Evolutionary conservation across 345 rosid genomes (phyloP), one percentile per base, ranked within the genome.

Genomic region (Lepidium aucheri): DNA sequence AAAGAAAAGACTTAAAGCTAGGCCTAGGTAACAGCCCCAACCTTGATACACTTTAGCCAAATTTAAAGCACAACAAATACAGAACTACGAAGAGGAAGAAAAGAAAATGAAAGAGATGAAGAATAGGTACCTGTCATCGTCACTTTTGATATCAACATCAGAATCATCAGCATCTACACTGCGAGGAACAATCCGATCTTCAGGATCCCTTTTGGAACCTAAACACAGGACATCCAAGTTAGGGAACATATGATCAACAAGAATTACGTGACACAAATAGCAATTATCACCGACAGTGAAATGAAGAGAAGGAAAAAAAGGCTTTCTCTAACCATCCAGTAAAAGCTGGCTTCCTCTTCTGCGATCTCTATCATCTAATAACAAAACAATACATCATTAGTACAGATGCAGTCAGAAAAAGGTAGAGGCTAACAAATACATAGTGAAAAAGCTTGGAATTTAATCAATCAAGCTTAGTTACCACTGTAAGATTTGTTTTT

Each of bases 151-250:
- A 52, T 91, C 96, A 56, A 82, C 83, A 76, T 89, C 98, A 77
- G 98, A 91, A 76, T 91, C 98, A 87, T 91, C 96, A 69, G 99
- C 99, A 84, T 94, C 97, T 35, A 84, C 77, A 69, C 79, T 87
- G 50, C 91, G 95, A 24, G 93, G 97, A 51, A 84, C 50, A 53
- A 84, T 82, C 43, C 99, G 89, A 24, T 86, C 99, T 74, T 90
- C 99, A 63, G 76, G 60, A 42, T 85, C 99, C 78, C 96, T 81
- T 77, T 74, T 93, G 7, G 80, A 58, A 47, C 96, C 98, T 90
- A 51, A 4, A 65, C 36, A 41, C 12, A 64, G 53, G 53, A 9
- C 32, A 36, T 14, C 16, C 34, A 68, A 59, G 78, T 74, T 74
- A 81, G 42, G 50, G 68, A 54, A 43, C 9, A 70, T 26, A 34